These are phyloP conservation scores for Fusarium setosum DNA, from an alignment of 2,329 filamentous ascomycete species.

Conservation along the genomic window DNA sequence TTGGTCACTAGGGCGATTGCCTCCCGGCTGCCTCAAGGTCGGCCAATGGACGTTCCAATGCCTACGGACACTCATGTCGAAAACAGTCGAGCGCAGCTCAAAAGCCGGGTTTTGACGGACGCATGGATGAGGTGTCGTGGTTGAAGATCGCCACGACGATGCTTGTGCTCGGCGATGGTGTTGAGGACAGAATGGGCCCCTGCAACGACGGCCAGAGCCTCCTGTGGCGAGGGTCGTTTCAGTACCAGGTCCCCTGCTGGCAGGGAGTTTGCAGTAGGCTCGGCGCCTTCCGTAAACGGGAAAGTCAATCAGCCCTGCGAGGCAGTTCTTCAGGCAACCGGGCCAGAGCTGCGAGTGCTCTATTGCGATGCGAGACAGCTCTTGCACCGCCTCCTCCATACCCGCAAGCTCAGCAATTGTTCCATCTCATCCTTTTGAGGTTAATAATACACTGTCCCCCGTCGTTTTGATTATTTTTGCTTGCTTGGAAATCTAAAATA, in stretches of 20 bases:
- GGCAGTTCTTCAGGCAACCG: slow-evolving; percentile 19
- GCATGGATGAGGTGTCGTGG: background rate
- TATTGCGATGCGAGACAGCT: background rate
- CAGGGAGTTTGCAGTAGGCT: too few relatives aligned
- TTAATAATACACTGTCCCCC: background rate
- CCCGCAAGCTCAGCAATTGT: background rate
- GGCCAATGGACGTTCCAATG: background rate
- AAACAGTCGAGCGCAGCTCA: background rate
- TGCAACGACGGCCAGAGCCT: background rate
- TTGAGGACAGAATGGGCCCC: slow-evolving; percentile 10
- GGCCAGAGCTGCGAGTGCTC: background rate
- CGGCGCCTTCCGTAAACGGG: slow-evolving; percentile 6
- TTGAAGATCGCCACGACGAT: background rate
- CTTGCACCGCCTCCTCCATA: slow-evolving; percentile 30
- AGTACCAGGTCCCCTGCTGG: background rate
- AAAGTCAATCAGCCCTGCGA: slow-evolving; percentile 34
- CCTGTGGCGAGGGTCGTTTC: slow-evolving; percentile 3
- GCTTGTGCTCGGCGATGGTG: background rate
- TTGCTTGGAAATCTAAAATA: background rate
- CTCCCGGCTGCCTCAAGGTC: slow-evolving; percentile 31
- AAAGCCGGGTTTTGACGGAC: background rate
- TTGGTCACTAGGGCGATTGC: slow-evolving; percentile 12
- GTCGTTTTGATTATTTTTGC: background rate
- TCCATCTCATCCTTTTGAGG: background rate
- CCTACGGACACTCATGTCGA: background rate